phyloP scores from a whole-genome alignment of 768 basidiomycete species.

The Mycena haematopus region DNA sequence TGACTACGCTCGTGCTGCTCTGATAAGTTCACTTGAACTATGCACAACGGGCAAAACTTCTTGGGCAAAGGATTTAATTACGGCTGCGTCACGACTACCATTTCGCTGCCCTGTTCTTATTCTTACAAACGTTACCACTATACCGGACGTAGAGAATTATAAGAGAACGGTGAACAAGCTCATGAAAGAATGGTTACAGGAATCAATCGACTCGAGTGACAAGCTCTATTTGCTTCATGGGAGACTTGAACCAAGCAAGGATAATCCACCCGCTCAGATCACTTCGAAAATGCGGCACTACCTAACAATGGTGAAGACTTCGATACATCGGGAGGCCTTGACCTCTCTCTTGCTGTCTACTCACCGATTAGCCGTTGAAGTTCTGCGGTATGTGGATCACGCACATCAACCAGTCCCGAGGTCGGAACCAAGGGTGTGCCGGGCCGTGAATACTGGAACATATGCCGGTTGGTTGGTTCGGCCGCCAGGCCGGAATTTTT shows the following conservation, averaged over 20 bases:
- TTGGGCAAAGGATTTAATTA: conserved; percentile 1
- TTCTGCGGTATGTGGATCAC: neutral
- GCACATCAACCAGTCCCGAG: too few species aligned
- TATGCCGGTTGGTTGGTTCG: too few species aligned
- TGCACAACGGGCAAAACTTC: neutral
- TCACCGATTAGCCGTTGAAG: neutral
- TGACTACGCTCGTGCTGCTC: neutral
- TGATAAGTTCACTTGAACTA: neutral
- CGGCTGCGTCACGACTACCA: conserved; percentile 1
- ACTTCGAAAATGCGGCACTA: neutral
- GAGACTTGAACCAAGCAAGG: neutral
- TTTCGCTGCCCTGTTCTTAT: neutral
- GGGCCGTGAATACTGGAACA: too few species aligned
- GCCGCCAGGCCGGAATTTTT: too few species aligned
- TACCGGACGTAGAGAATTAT: too few species aligned
- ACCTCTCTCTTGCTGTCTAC: neutral
- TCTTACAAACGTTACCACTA: too few species aligned
- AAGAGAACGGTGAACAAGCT: too few species aligned
- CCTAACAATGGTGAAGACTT: neutral
- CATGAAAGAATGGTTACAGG: neutral
- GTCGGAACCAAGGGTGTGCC: too few species aligned
- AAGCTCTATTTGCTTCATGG: neutral
- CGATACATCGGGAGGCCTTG: neutral
- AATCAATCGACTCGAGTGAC: neutral
- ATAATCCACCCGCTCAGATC: neutral